These are phyloP conservation scores for Teunomyces funiuensis DNA, from an alignment of 805 yeast species.

Conservation along the genomic window DNA sequence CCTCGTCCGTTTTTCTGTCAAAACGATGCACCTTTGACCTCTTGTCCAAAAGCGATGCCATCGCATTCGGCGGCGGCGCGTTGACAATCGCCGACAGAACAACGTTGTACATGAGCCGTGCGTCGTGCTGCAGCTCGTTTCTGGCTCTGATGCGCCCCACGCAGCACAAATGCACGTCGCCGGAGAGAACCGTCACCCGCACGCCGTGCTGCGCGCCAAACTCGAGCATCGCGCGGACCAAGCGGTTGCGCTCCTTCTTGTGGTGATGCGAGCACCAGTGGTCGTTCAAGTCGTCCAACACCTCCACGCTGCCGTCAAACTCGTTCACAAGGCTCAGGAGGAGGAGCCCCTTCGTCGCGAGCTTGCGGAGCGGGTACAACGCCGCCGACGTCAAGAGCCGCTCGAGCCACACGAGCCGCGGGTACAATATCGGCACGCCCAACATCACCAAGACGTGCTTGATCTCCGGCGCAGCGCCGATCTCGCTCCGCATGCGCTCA, in stretches of 20 bases:
- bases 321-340: constrained; percentile 80
- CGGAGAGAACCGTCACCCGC: constrained; percentile 81
- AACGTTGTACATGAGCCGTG: constrained; percentile 75
- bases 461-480: constrained; percentile 49
- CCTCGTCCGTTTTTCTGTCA: constrained; percentile 68
- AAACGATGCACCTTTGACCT: constrained; percentile 70
- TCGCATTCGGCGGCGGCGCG: constrained; percentile 88
- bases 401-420: constrained; percentile 91
- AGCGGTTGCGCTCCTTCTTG: constrained; percentile 76
- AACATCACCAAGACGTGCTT: constrained; percentile 80
- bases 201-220: constrained; percentile 65
- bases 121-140: constrained; percentile 52
- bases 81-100: constrained; percentile 89
- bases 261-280: constrained; percentile 95
- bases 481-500: constrained; percentile 55
- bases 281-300: constrained; percentile 89
- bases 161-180: constrained; percentile 91
- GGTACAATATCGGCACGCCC: constrained; percentile 95
- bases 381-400: constrained; percentile 58
- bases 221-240: constrained; percentile 59
- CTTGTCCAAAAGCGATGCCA: constrained; percentile 71
- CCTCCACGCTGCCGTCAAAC: constrained; percentile 88
- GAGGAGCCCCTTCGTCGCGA: constrained; percentile 58
- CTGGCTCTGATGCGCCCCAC: constrained; percentile 73
- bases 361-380: constrained; percentile 61